Percentiles rank a stretch among this genome's conserved stretches.
phyloP scores from a whole-genome alignment of 306 rosid genomes.

The Medicago lupulina region DNA sequence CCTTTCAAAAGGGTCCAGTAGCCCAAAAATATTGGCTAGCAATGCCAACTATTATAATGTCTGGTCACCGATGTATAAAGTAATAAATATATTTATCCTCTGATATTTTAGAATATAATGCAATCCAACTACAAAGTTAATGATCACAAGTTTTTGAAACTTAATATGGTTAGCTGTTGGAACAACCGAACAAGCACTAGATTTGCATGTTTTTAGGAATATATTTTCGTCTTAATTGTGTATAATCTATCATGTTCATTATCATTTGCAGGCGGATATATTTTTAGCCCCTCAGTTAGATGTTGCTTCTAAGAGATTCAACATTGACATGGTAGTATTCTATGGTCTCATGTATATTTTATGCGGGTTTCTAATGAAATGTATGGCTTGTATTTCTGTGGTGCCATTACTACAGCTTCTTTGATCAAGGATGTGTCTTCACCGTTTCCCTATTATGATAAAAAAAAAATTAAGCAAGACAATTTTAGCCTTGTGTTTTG shows the following conservation, averaged over 20 bases:
- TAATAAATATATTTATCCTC: constrained; percentile 10
- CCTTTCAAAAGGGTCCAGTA: constrained; percentile 13
- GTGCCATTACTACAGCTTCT: constrained; percentile 11
- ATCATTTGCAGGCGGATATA: constrained; percentile 84
- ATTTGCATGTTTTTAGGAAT: constrained; percentile 31
- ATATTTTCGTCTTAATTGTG: constrained; percentile 8
- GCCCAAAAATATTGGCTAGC: not conserved
- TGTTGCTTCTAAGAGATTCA: constrained; percentile 51
- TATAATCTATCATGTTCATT: constrained; percentile 35
- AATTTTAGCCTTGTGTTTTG: constrained; percentile 12
- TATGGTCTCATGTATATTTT: not conserved
- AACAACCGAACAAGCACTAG: constrained; percentile 6
- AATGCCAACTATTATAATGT: constrained; percentile 15
- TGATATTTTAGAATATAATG: constrained; percentile 25
- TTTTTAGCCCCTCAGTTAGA: constrained; percentile 84
- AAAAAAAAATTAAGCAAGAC: not conserved
- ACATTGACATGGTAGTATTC: constrained; percentile 66
- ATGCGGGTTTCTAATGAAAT: constrained; percentile 1
- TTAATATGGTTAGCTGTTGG: constrained; percentile 12
- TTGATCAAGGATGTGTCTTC: constrained; percentile 20
- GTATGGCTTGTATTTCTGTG: constrained; percentile 24
- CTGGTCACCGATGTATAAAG: constrained; percentile 4
- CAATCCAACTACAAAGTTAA: constrained; percentile 14
- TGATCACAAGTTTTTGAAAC: constrained; percentile 29
- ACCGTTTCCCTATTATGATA: not conserved